Base-by-base conservation (phyloP, 495 filamentous ascomycete species). In the Daldinia loculata region DNA sequence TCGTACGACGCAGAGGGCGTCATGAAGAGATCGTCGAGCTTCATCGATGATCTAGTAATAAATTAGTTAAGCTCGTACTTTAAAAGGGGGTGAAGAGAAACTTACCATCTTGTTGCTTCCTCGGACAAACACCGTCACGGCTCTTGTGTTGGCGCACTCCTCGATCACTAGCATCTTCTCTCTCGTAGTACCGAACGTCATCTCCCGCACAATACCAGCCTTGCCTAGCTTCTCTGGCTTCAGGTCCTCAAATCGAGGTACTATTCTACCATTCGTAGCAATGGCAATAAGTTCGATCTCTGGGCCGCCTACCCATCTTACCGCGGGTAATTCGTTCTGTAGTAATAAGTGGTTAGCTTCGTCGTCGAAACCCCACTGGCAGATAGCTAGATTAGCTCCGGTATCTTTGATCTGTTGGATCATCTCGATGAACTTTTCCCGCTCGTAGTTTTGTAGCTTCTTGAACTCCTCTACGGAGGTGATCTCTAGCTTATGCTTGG, bases 91-190 rank as follows among this genome's bases (percentile, higher is more conserved):
- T 6, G 14, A 15, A 27, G 5, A 6, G 0, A 17, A 58, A 79
- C 84, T 76, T 77, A 94, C 93, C 95, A 99, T 99, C 87, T 98
- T 99, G 87, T 99, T 99, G 84, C 93, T 97, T 72, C 95, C 95
- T 78, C 95, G 85, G 52, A 99, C 90, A 77, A 99, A 99, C 48
- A 95, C 88, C 0, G 95, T 99, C 52, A 98, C 95, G 30, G 95
- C 95, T 66, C 95, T 87, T 56, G 93, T 97, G 84, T 99, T 98
- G 77, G 96, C 95, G 76, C 95, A 98, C 82, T 98, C 95, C 80
- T 99, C 95, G 75, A 99, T 98, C 59, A 99, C 92, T 64, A 99
- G 87, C 95, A 99, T 99, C 87, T 98, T 97, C 80, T 99, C 95
- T 76, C 95, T 87, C 29, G 96, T 98, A 4, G 95, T 99, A 72